Conservation (phyloP, 2,329 filamentous ascomycete species). For the Colletotrichum incanum region DNA sequence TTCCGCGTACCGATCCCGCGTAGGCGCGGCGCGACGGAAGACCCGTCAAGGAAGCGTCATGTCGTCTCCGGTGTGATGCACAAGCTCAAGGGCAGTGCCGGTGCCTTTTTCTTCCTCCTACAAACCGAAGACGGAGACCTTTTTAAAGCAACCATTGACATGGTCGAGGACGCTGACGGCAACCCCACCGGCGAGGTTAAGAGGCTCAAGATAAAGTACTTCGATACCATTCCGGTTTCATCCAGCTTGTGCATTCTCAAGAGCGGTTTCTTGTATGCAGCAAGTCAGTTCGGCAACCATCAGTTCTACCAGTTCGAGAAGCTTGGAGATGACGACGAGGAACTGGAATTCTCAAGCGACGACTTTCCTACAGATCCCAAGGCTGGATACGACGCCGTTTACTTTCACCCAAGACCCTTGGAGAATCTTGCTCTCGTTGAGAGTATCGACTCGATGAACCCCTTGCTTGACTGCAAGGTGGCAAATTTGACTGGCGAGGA, state of each 20-base stretch:
- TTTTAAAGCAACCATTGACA: conserved; percentile 96
- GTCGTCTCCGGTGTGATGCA: conserved; percentile 97
- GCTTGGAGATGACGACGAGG: conserved; percentile 94
- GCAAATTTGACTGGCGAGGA: conserved; percentile 93
- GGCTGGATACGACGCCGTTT: conserved; percentile 82
- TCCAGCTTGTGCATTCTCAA: conserved; percentile 93
- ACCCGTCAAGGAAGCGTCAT: conserved; percentile 89
- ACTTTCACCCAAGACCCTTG: conserved; percentile 84
- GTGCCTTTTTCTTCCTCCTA: conserved; percentile 96
- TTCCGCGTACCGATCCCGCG: conserved; percentile 92
- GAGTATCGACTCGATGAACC: conserved; percentile 90
- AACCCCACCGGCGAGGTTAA: conserved; percentile 86
- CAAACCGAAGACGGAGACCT: conserved; percentile 98
- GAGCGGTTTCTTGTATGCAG: conserved; percentile 94
- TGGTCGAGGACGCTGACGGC: conserved; percentile 85
- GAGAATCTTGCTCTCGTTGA: conserved; percentile 90
- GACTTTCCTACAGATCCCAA: conserved; percentile 83
- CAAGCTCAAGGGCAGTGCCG: conserved; percentile 85
- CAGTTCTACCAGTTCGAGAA: conserved; percentile 98
- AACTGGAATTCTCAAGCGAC: conserved; percentile 88
- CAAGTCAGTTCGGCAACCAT: conserved; percentile 93
- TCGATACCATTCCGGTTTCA: conserved; percentile 93
- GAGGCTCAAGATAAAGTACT: conserved; percentile 94
- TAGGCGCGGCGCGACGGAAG: conserved; percentile 88
- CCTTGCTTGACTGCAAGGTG: conserved; percentile 91